Base-by-base conservation (phyloP, 768 basidiomycete species). In the Termitomyces sp. region DNA sequence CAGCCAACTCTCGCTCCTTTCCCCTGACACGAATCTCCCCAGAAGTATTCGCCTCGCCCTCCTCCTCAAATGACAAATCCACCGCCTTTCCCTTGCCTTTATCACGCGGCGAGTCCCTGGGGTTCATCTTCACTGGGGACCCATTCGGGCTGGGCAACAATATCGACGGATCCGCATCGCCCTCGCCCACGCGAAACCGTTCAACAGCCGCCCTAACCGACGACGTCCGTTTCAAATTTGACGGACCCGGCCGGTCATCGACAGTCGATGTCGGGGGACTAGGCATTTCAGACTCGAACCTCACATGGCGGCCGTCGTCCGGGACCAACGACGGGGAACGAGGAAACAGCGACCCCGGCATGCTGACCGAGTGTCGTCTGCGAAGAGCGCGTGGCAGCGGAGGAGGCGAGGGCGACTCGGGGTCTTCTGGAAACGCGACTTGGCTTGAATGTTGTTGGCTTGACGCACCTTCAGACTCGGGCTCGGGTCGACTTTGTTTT, bases 331-430 rank as follows among this genome's bases (percentile, higher is more conserved):
- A 90, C 0, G 84, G 80, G 0, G 91, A 90, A 9, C 89, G 85
- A 5, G 90, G 84, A 68, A 86, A 90, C 13, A 93, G 81, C 1
- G 91, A 83, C 8, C 91, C 91, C 22, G 91, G 91, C 91, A 93
- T 93, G 1, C 85, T 86, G 0, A 81, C 67, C 3, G 84, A 84
- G 8, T 74, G 74, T n/a, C 73, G 75, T 32, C 75, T 76, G 44
- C 72, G 76, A 8, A 80, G 70, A 38, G 66, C 60, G 44, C 71
- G 73, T 35, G 74, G 71, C 20, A 69, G 68, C 12, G 74, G 74
- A 13, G 70, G 77, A 15, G 72, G 72, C 0, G 75, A 72, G 24
- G 76, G 71, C 33, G 69, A 65, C 3, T 63, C 63, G 8, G 68
- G 68, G 11, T 66, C 66, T 53, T 66, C 71, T 73, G 44, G 4